Evolutionary conservation across 352 stramenopile species (phyloP).

Genomic region (Globisporangium parvum): DNA sequence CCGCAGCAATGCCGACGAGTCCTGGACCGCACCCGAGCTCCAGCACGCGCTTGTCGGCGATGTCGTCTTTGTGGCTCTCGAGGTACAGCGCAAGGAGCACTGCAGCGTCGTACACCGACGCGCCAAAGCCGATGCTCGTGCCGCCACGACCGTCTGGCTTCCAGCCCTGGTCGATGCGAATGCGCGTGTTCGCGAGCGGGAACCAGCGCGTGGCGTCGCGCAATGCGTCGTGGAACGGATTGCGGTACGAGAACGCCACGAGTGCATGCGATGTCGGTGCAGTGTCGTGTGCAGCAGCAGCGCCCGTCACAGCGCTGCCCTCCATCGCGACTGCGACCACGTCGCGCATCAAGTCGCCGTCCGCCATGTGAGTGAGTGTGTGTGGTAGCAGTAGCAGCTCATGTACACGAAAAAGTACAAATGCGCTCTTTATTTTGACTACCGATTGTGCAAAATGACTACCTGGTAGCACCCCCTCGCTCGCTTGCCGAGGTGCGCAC

Average conservation of each 20-base stretch:
- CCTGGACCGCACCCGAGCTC: constrained; percentile 72
- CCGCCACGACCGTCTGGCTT: constrained; percentile 68
- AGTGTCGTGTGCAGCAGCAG: background rate
- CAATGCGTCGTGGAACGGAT: constrained; percentile 69
- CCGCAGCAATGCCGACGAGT: constrained; percentile 66
- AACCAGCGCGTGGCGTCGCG: constrained; percentile 59
- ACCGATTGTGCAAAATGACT: no score
- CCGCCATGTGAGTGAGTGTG: no score
- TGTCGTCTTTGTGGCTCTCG: constrained; percentile 37
- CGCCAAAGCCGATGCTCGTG: constrained; percentile 68
- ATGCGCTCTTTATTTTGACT: no score
- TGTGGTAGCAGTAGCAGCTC: no score
- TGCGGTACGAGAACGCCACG: constrained; percentile 69
- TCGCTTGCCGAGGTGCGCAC: no score
- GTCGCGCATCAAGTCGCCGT: no score
- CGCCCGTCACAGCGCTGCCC: background rate
- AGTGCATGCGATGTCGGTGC: constrained; percentile 20
- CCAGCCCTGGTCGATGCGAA: constrained; percentile 75
- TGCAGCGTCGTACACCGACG: constrained; percentile 77
- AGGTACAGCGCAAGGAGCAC: constrained; percentile 78
- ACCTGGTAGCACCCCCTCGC: no score
- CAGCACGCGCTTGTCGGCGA: constrained; percentile 52
- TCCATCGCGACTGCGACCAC: background rate
- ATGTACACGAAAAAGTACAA: no score
- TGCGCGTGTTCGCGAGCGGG: constrained; percentile 43